phyloP scores from a whole-genome alignment of 1,284 basidiomycete species.

The Trametes versicolor region DNA sequence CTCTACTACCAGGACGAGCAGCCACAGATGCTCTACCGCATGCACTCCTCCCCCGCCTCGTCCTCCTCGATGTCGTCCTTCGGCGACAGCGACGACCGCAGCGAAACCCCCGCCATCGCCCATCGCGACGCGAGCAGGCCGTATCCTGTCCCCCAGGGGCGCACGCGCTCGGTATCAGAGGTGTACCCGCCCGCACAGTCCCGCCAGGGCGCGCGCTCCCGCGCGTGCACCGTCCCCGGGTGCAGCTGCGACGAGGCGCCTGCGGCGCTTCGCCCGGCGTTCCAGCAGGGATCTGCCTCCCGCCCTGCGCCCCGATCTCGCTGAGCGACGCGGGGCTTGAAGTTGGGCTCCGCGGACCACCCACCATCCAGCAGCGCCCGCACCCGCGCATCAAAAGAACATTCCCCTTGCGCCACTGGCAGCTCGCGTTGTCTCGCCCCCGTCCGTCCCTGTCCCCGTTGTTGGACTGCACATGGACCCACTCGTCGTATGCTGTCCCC shows the following conservation, averaged over 20 bases:
- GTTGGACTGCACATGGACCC: background rate
- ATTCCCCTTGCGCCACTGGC: background rate
- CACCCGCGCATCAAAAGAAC: background rate
- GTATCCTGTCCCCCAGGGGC: slow-evolving; percentile 7
- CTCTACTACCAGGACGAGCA: slow-evolving; percentile 16
- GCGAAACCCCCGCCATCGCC: slow-evolving; percentile 14
- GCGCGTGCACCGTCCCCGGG: slow-evolving; percentile 31
- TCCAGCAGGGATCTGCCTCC: slow-evolving; percentile 21
- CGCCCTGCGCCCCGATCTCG: slow-evolving; percentile 16
- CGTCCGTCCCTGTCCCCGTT: no score
- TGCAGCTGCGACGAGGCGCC: slow-evolving; percentile 31
- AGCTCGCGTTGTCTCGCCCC: background rate
- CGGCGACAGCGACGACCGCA: slow-evolving; percentile 27
- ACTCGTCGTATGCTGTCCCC: slow-evolving; percentile 6
- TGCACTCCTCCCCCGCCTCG: slow-evolving; percentile 22
- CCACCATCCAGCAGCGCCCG: background rate
- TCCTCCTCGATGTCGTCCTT: slow-evolving; percentile 27
- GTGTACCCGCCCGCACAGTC: slow-evolving; percentile 16
- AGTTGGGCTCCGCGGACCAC: slow-evolving; percentile 3
- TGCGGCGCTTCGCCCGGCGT: slow-evolving; percentile 32
- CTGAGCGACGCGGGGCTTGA: slow-evolving; percentile 13
- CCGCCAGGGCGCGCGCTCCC: slow-evolving; percentile 20
- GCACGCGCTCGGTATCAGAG: slow-evolving; percentile 25
- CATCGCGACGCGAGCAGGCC: background rate
- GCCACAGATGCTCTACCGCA: slow-evolving; percentile 19